Base-by-base conservation (phyloP, 179 eudicot species). In the Heliamphora pulchella region DNA sequence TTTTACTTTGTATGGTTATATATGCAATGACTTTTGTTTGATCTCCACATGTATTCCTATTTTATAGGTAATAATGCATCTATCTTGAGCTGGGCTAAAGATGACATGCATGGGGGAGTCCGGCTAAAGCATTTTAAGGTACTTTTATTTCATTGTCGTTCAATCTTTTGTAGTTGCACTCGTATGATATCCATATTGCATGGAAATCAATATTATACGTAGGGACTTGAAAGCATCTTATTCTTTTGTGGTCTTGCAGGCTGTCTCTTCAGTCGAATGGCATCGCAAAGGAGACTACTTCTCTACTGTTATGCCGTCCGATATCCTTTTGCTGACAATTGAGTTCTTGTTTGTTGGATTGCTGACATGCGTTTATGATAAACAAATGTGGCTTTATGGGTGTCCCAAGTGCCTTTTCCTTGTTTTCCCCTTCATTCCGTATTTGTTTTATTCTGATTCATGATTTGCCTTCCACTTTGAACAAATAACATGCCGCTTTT, bases 211-310 rank as follows among this genome's bases (percentile, higher is more conserved):
- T 1, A n/a, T 41, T 6, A 53, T 20, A 67, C 63, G 41, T 46
- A 50, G 2, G 61, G 64, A 61, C 70, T 15, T 65, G 59, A 44
- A 11, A 10, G 20, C 53, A 47, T 44, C 20, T n/a, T 65, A 47
- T 59, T 31, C 48, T 50, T 10, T 57, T 82, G 78, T 41, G 22
- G 39, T 77, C 71, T 86, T 83, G 87, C 95, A 93, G 99, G 84
- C 89, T 75, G 99, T 94, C 8, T 83, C 99, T 39, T 88, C 92
- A 51, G 90, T 94, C 20, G 98, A 96, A 84, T 96, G 99, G 99
- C 99, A 96, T 85, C 96, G 99, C 46, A 91, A 83, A 88, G 99
- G 99, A 86, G 99, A 96, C 88, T 96, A 96, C 79, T 89, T 96
- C 78, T 92, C 98, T 65, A 81, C 95, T 31, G 94, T 94, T 47